Evolutionary conservation across 2,329 filamentous ascomycete species (phyloP), one percentile per base, ranked within the genome.

Genomic region (Microdochium nivale): DNA sequence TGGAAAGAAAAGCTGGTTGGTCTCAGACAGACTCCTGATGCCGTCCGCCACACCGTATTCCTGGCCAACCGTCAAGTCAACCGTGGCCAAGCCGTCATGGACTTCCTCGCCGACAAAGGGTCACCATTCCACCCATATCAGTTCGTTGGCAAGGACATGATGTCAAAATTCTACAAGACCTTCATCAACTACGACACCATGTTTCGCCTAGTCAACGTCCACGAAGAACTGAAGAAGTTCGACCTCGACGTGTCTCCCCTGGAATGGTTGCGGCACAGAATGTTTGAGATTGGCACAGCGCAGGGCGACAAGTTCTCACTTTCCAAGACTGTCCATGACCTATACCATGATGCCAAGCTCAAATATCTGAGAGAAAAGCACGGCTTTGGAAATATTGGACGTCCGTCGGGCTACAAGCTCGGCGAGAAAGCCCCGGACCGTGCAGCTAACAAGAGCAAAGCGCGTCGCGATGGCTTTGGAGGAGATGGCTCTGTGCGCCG

Each of bases 361-460:
- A 67, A 71, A 14, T 62, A 67, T 1, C 63, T 81, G 9, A 71
- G 79, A 8, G 63, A 67, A 24, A 77, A 78, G 63, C 74, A 76
- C 53, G 79, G 79, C 0, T 80, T 75, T 53, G 76, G 78, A 48
- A 81, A 77, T 55, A 81, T 82, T 7, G 79, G 79, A 8, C 69
- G 79, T 0, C 79, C 79, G 0, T 78, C 76, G 2, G 64, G 64
- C 25, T 40, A 65, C 53, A 67, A 66, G 51, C 55, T 67, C 4
- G 72, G 71, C 3, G 70, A 72, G 55, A 75, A 70, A 54, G 66
- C 68, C 21, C 58, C 59, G 7, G 58, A 59, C 32, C 61, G 63
- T 57, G 53, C 55, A 16, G 52, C 13, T 8, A 55, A 56, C 19
- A 68, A 66, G 53, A 51, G 53, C 4, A 66, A 63, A 52, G 50